Evolutionary conservation across 306 rosid species (phyloP).

Genomic region (Cucurbita pepo): DNA sequence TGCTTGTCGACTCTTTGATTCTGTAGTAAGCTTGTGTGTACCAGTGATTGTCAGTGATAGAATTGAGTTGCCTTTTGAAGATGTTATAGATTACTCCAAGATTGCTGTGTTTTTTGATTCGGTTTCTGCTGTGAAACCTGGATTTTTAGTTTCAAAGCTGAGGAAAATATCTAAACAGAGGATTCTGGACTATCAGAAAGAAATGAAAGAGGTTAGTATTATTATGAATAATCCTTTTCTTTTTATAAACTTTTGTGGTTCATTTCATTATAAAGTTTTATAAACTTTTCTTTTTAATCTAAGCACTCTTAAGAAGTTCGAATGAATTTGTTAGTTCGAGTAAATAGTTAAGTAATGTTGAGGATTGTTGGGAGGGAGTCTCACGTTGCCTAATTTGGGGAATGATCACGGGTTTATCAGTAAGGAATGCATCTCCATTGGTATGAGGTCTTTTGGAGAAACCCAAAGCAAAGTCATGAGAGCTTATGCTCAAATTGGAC

Average conservation of each 20-base stretch:
- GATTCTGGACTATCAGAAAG: slow-evolving; percentile 62
- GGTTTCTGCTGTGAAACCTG: slow-evolving; percentile 45
- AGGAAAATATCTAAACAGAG: slow-evolving; percentile 36
- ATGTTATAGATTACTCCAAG: slow-evolving; percentile 69
- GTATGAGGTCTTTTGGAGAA: too few relatives aligned
- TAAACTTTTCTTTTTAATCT: not conserved
- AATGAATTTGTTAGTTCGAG: not conserved
- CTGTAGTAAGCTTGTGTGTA: slow-evolving; percentile 81
- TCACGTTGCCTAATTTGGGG: too few relatives aligned
- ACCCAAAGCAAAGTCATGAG: too few relatives aligned
- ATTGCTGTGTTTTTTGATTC: slow-evolving; percentile 71
- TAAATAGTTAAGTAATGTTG: not conserved
- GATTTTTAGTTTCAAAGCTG: slow-evolving; percentile 48
- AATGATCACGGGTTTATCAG: too few relatives aligned
- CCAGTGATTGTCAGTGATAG: slow-evolving; percentile 76
- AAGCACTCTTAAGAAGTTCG: not conserved
- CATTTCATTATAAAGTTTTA: not conserved
- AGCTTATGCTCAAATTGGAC: too few relatives aligned
- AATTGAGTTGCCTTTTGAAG: slow-evolving; percentile 91
- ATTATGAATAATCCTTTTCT: not conserved
- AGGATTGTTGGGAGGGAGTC: too few relatives aligned
- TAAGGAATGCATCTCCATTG: too few relatives aligned
- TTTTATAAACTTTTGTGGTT: not conserved
- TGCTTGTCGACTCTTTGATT: slow-evolving; percentile 87
- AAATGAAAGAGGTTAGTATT: slow-evolving; percentile 59